Percentiles rank a stretch among this genome's conserved stretches.
These are phyloP conservation scores for Cyclospora cayetanensis DNA, from an alignment of 169 alveolate genomes.

Conservation along the genomic window DNA sequence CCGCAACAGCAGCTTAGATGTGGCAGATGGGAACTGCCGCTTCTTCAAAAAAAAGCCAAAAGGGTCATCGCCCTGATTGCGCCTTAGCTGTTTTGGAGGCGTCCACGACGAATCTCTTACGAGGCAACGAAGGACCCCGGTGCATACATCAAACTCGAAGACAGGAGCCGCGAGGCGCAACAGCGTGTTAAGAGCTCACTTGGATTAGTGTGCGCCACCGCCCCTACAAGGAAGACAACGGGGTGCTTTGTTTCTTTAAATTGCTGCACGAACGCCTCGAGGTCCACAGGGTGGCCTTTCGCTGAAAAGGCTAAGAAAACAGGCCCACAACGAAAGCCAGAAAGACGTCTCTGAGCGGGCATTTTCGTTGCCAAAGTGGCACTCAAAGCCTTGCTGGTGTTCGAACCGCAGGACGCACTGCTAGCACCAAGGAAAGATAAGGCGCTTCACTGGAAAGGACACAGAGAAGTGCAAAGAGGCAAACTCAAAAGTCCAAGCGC, in stretches of 20 bases:
- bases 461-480: too few species aligned
- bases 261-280: conserved; percentile 56
- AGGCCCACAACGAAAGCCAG: too few species aligned
- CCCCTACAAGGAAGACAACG: conserved; percentile 82
- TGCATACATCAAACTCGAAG: background rate
- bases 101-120: too few species aligned
- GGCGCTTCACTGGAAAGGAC: too few species aligned
- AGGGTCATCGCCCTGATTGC: background rate
- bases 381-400: background rate
- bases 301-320: conserved; percentile 37
- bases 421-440: too few species aligned
- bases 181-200: conserved; percentile 1
- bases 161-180: background rate
- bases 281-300: conserved; percentile 51
- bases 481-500: too few species aligned
- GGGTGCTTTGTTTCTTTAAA: conserved; percentile 60
- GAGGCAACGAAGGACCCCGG: background rate
- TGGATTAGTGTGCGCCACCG: conserved; percentile 85
- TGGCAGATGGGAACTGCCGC: too few species aligned
- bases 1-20: too few species aligned
- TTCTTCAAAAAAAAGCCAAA: too few species aligned
- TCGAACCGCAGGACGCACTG: background rate
- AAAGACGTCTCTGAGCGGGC: too few species aligned
- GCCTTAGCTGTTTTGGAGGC: too few species aligned
- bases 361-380: too few species aligned